Conservation (phyloP, 495 filamentous ascomycete genomes). For the Lepraria neglecta region DNA sequence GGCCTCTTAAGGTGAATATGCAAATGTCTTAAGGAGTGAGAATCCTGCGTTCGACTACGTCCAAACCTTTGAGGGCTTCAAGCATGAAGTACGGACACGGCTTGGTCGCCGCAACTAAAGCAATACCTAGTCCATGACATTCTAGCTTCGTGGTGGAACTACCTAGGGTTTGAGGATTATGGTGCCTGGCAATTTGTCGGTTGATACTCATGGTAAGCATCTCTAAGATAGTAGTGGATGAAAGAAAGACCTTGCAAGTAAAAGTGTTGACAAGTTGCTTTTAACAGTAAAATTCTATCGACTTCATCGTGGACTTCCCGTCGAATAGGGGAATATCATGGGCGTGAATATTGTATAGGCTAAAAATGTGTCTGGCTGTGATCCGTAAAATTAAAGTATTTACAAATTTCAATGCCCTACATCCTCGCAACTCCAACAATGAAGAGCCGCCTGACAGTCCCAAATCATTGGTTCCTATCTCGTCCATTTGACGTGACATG, state of each 20-base stretch:
- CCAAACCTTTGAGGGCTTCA: neutral
- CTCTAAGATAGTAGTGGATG: no score
- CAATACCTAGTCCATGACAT: neutral
- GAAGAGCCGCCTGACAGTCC: neutral
- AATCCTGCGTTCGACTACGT: neutral
- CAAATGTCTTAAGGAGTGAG: neutral
- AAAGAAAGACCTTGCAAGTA: no score
- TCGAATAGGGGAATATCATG: neutral
- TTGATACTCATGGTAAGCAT: no score
- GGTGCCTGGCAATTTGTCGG: no score
- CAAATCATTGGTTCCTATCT: neutral
- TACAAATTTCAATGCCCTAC: neutral
- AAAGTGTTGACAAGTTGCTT: no score
- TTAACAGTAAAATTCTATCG: no score
- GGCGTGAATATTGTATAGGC: neutral
- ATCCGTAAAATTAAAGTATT: neutral
- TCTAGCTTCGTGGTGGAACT: no score
- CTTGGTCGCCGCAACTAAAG: no score
- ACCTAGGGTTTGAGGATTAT: no score
- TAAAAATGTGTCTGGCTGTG: neutral
- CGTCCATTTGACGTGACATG: neutral
- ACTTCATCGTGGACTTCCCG: no score
- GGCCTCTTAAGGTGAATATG: constrained; percentile 49
- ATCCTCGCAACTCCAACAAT: neutral
- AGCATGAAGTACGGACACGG: no score